Percentiles rank a stretch among this genome's conserved stretches.
Evolutionary conservation across 2,329 filamentous ascomycete genomes (phyloP).

Genomic region (Trichophyton rubrum): DNA sequence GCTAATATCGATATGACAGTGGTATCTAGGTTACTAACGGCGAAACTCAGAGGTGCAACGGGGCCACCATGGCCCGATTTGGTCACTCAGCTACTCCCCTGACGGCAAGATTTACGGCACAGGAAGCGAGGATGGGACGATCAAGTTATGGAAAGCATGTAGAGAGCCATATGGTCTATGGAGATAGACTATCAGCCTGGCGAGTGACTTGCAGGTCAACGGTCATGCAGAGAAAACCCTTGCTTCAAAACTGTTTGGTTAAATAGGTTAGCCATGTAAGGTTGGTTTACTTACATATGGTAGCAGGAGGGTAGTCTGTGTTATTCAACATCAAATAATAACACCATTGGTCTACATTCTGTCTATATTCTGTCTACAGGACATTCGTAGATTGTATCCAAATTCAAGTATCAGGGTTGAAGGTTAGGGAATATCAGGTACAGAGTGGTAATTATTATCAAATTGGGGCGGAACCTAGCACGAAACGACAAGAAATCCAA

Average conservation of each 20-base stretch:
- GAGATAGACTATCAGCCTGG: constrained; percentile 31
- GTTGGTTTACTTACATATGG: background rate
- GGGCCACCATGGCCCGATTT: constrained; percentile 93
- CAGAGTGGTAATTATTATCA: background rate
- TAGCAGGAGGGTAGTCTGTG: background rate
- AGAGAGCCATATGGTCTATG: constrained; percentile 53
- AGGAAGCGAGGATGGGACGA: constrained; percentile 91
- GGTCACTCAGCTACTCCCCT: constrained; percentile 88
- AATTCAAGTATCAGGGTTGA: background rate
- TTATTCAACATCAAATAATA: background rate
- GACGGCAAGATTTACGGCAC: constrained; percentile 95
- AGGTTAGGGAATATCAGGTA: background rate
- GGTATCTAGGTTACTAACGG: constrained; percentile 14
- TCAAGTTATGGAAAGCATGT: constrained; percentile 74
- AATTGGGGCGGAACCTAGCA: background rate
- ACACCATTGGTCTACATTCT: background rate
- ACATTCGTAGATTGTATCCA: background rate
- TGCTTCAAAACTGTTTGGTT: background rate
- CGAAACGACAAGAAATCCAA: background rate
- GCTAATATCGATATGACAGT: background rate
- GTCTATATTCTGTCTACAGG: too few relatives aligned
- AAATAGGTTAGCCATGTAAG: constrained; percentile 2
- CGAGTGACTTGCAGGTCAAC: background rate
- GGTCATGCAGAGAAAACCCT: background rate
- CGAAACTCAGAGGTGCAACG: constrained; percentile 64